These are phyloP conservation scores for Mortierella sp. DNA, from an alignment of 371 early-diverging fungal genomes.

Conservation along the genomic window DNA sequence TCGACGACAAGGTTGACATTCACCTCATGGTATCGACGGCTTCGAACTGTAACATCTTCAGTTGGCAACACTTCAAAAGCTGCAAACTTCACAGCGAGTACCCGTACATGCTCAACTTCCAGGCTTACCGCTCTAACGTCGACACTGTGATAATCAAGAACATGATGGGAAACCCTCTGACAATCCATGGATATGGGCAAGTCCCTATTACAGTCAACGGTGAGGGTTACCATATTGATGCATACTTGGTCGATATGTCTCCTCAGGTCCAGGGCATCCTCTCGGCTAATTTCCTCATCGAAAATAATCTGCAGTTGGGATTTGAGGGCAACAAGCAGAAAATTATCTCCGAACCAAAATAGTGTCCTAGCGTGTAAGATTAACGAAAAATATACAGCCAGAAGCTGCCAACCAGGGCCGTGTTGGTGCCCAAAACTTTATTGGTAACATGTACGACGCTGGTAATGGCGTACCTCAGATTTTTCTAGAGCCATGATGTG, in stretches of 20 bases:
- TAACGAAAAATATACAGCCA: too few relatives aligned
- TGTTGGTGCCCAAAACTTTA: too few relatives aligned
- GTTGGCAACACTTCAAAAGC: neutral
- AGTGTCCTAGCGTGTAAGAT: too few relatives aligned
- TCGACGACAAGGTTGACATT: slow-evolving; percentile 5
- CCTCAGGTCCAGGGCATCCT: slow-evolving; percentile 4
- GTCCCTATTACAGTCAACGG: neutral
- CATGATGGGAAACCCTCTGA: neutral
- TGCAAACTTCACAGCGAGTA: slow-evolving; percentile 10
- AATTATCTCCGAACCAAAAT: too few relatives aligned
- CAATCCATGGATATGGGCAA: neutral
- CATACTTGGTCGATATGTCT: neutral
- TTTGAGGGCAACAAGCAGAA: too few relatives aligned
- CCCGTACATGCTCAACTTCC: slow-evolving; percentile 5
- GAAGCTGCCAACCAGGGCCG: too few relatives aligned
- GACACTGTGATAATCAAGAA: slow-evolving; percentile 3
- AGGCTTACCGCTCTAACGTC: neutral
- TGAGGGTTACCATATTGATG: neutral
- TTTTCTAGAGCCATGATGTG: too few relatives aligned
- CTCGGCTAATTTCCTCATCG: neutral
- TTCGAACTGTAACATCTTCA: slow-evolving; percentile 10
- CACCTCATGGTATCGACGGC: neutral
- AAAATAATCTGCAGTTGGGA: neutral
- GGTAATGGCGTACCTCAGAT: too few relatives aligned
- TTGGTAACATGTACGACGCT: too few relatives aligned